Evolutionary conservation across 192 early-diverging fungal species (phyloP), one percentile per base, ranked within the genome.

Genomic region (Linnemannia zychae): DNA sequence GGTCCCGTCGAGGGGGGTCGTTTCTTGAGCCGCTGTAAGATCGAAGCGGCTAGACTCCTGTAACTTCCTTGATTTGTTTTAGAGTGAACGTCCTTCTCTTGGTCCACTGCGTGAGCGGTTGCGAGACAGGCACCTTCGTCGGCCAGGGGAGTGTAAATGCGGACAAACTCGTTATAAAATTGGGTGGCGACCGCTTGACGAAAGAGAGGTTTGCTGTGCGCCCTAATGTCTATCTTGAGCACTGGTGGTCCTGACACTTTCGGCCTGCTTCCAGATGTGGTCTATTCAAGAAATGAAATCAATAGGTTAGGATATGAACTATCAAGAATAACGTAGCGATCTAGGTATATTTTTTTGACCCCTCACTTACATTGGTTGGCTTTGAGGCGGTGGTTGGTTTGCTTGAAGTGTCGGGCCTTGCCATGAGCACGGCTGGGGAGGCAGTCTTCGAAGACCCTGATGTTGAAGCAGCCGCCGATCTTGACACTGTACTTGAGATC

Each of bases 1-100:
- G 76, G 67, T n/a, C 72, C 75, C 1, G 44, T 79, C 20, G 94
- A 91, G 0, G 74, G n/a, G 15, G 91, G 85, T 28, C 93, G 76
- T 69, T 89, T 91, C 71, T 92, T 94, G 37, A 96, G 80, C 7
- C 90, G 78, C 46, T 85, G 84, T 13, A 95, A 37, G 46, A 90
- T 82, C 0, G 87, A 82, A 18, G 85, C 72, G 3, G 92, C 92
- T 9, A 82, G 73, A 7, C 87, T 82, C 36, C 91, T 79, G 76
- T 93, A 92, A 0, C 87, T 88, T 13, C 88, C 85, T 24, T 77
- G 53, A 20, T 89, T 89, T 7, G 82, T 87, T 34, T 86, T 89
- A 17, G 47, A 86, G 3, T 79, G 72, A 4, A 87, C 77, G 5
- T 88, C 83, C 36, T 81, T 76, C 72, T 92, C 93, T 75, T 94